phyloP scores from a whole-genome alignment of 169 alveolate genomes.

The Cystoisospora suis region DNA sequence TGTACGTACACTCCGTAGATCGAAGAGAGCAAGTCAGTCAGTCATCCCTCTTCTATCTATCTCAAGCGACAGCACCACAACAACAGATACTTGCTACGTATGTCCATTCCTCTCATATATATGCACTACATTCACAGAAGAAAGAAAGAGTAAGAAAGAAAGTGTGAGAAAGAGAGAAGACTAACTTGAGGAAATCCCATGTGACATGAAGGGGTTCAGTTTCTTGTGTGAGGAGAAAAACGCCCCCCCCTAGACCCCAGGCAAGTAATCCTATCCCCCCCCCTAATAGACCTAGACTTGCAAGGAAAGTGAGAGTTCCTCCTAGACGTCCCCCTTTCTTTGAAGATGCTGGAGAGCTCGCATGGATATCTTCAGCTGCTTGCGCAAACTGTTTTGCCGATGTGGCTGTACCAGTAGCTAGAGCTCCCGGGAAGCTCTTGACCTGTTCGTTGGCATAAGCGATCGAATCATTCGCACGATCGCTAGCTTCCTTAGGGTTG shows the following conservation, averaged over 20 bases:
- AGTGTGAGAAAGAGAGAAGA: neutral
- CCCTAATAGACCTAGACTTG: neutral
- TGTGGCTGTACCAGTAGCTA: neutral
- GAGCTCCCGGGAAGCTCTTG: neutral
- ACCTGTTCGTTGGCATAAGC: neutral
- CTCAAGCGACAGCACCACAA: neutral
- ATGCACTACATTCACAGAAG: neutral
- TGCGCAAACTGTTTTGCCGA: neutral
- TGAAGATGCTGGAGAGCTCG: neutral
- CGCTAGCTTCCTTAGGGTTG: neutral
- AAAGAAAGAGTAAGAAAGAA: neutral
- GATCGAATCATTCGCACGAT: neutral
- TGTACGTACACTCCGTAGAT: too few species aligned
- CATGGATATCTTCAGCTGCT: neutral
- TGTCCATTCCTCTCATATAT: neutral
- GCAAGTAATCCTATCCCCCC: neutral
- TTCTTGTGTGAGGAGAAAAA: neutral
- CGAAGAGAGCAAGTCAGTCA: too few species aligned
- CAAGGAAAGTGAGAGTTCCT: neutral
- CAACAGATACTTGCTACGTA: neutral
- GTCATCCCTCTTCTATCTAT: too few species aligned
- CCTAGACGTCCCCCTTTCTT: neutral
- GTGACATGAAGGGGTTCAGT: neutral
- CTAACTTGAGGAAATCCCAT: slow-evolving; percentile 23
- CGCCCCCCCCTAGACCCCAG: slow-evolving; percentile 28